Base-by-base conservation (phyloP, 345 rosid genomes). In the Combretum micranthum region DNA sequence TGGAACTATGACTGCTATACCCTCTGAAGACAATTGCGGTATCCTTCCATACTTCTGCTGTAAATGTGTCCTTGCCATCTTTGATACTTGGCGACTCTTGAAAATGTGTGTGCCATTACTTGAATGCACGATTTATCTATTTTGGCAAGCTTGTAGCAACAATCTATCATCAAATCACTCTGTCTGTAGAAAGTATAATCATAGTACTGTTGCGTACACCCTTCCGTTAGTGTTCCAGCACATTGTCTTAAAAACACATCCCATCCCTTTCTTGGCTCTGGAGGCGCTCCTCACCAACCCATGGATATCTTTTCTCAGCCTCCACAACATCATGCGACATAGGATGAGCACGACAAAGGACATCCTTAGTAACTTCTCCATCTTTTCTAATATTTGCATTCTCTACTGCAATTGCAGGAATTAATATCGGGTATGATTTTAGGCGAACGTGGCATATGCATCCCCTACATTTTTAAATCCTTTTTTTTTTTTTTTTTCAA, bases 51-150 rank as follows among this genome's bases (percentile, higher is more conserved):
- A 20, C 62, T 59, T 23, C 62, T 47, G 7, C 25, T 13, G 45
- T 59, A 59, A 1, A 59, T 59, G n/a, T 59, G 62, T 19, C 62
- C 62, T 32, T 37, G 22, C 62, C 62, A 59, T 25, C 42, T 26
- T 20, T 1, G 25, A 42, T 21, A 47, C 14, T 20, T 13, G 4
- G n/a, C 13, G 25, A 47, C 25, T 44, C 62, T 59, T 39, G 62
- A 59, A 12, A 59, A 45, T 16, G 62, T 13, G 53, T 58, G 23
- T 43, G 62, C 46, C 39, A 58, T 46, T 3, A 52, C 53, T 19
- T 7, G 25, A 43, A 44, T 19, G 62, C 62, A 58, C 8, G 20
- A 7, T 20, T 58, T 44, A 20, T 52, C 62, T 43, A 26, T 46
- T 3, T 14, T 47, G 51, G 42, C 18, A 21, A 58, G 12, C 62